Base-by-base conservation (phyloP, 73 alveolate genomes). In the Paramecium sonneborni region DNA sequence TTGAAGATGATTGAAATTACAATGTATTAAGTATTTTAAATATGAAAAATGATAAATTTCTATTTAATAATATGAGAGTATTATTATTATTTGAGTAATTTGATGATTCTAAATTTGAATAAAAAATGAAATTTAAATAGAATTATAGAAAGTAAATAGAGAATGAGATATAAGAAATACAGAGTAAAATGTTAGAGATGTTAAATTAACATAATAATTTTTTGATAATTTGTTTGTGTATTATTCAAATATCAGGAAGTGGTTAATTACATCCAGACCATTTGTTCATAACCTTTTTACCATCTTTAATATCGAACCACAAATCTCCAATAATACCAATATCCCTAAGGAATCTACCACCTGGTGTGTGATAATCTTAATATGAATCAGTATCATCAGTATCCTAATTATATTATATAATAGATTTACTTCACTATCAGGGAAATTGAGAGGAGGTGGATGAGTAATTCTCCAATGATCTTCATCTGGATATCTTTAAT, bases 231-330 rank as follows among this genome's bases (percentile, higher is more conserved):
- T 52, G 23, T 52, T 85, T 52, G n/a, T 52, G 68, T 52, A 52
- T 52, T 52, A 52, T 86, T 88, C 94, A 88, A 70, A 88, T 88
- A 72, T 88, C 94, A 24, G 79, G 88, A 39, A 88, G 56, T 18
- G 94, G 94, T 88, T 88, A 85, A 44, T 88, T 88, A 24, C 70
- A 84, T 69, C 94, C 94, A 69, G 94, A 84, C 94, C 94, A 88
- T 41, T 88, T 82, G 30, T 88, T 34, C 76, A 56, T 56, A 23
- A 88, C 94, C 85, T 88, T 88, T 91, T 88, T 88, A 23, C 94
- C 94, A 14, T 88, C 94, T 23, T 82, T 88, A 23, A 88, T 88
- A 28, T 88, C 94, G 35, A 56, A 88, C 94, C 94, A 88, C 12
- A 88, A 72, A 46, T 76, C 91, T 57, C 87, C 94, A 69, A 88